phyloP scores from a whole-genome alignment of 108 stramenopile species.

The Pelagomonas calceolata region DNA sequence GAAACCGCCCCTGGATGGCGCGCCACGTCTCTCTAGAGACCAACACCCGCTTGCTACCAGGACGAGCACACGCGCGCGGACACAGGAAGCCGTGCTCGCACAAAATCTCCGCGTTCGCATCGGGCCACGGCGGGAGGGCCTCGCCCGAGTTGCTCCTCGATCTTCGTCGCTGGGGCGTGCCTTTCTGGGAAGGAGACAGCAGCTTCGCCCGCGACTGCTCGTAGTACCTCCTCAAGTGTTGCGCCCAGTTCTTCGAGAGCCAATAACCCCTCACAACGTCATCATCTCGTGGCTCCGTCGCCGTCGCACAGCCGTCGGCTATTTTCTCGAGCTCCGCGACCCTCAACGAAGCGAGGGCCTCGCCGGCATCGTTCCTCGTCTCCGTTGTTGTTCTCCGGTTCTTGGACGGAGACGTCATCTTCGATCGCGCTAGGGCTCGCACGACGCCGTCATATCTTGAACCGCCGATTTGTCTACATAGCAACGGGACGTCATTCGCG shows the following conservation, averaged over 20 bases:
- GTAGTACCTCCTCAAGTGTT: neutral
- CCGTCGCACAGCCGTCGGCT: too few species aligned
- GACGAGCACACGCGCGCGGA: neutral
- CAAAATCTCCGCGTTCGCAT: neutral
- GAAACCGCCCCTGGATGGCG: neutral
- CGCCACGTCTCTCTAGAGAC: neutral
- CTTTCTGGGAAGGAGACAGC: neutral
- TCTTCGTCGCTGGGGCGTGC: neutral
- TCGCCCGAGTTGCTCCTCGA: neutral
- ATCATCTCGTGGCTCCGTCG: too few species aligned
- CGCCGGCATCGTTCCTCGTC: too few species aligned
- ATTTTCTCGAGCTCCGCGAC: too few species aligned
- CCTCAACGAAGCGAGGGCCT: too few species aligned
- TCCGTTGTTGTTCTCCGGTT: too few species aligned
- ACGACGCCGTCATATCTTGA: too few species aligned
- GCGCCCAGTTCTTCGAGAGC: neutral
- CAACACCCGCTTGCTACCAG: neutral
- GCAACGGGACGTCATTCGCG: too few species aligned
- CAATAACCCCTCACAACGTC: neutral
- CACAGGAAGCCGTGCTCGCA: neutral
- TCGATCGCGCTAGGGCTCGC: too few species aligned
- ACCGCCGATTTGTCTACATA: too few species aligned
- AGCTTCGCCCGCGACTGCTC: neutral
- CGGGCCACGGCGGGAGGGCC: neutral
- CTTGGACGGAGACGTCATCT: too few species aligned